Evolutionary conservation across 768 basidiomycete genomes (phyloP).

Genomic region (Gautieria morchelliformis): DNA sequence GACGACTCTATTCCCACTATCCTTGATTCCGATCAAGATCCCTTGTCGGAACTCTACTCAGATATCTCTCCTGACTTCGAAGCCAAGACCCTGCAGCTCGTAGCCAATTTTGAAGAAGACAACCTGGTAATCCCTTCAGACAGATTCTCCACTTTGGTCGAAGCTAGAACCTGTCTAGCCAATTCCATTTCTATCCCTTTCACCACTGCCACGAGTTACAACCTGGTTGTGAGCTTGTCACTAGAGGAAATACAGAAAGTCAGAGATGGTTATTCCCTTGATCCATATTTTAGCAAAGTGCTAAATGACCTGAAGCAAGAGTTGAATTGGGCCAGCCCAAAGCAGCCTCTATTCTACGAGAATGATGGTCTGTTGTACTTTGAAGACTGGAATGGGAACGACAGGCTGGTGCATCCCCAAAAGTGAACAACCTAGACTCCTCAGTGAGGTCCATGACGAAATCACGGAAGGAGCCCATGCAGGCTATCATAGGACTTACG

Average conservation of each 20-base stretch:
- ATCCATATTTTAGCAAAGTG: not conserved
- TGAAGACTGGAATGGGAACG: not conserved
- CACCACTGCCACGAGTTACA: not conserved
- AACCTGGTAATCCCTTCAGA: not conserved
- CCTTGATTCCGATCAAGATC: not conserved
- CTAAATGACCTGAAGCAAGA: not conserved
- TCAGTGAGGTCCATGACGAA: conserved; percentile 12
- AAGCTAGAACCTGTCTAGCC: not conserved
- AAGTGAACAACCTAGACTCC: not conserved
- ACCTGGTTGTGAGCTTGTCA: not conserved
- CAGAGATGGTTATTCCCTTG: not conserved
- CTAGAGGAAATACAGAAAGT: not conserved
- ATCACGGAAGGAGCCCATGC: conserved; percentile 11
- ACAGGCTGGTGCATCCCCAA: conserved; percentile 11
- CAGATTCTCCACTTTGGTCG: not conserved
- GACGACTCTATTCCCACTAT: not conserved
- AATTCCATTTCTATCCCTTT: conserved; percentile 1
- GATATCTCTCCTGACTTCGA: not conserved
- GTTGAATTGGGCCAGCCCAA: conserved; percentile 3
- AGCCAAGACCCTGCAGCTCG: not conserved
- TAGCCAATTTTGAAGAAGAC: not conserved
- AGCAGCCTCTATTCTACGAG: conserved; percentile 8
- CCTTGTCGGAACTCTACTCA: not conserved
- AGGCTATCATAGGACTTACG: conserved; percentile 12
- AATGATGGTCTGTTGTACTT: conserved; percentile 5